phyloP scores from a whole-genome alignment of 345 rosid species.

The Aquilaria malaccensis region DNA sequence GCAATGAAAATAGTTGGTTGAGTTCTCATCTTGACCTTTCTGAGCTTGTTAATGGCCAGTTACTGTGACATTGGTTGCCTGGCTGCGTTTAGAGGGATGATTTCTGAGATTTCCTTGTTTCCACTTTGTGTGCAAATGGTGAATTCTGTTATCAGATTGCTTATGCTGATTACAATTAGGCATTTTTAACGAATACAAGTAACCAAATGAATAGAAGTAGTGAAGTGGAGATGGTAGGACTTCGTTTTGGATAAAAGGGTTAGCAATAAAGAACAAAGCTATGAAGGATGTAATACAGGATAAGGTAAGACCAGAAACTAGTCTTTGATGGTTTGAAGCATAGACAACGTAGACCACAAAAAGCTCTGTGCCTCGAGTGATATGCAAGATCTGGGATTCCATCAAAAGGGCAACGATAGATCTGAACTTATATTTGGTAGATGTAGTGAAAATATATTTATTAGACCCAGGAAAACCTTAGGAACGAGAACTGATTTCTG shows the following conservation, averaged over 20 bases:
- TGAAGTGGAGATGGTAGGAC: too few species aligned
- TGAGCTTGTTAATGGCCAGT: not conserved
- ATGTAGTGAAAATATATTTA: slow-evolving; percentile 6
- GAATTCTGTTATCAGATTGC: not conserved
- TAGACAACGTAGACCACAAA: too few species aligned
- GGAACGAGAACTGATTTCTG: too few species aligned
- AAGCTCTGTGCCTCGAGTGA: not conserved
- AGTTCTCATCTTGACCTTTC: not conserved
- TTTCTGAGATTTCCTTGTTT: not conserved
- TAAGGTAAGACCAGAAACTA: too few species aligned
- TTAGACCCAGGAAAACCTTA: slow-evolving; percentile 1
- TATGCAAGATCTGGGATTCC: slow-evolving; percentile 1
- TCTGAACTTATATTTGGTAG: not conserved
- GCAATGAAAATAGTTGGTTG: slow-evolving; percentile 7
- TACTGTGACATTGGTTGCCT: not conserved
- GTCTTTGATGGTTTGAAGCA: too few species aligned
- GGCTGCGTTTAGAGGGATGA: not conserved
- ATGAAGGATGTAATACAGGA: too few species aligned
- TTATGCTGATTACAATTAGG: too few species aligned
- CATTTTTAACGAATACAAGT: too few species aligned
- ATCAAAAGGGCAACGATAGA: not conserved
- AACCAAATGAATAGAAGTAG: too few species aligned
- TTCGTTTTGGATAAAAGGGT: too few species aligned
- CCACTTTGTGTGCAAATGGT: not conserved
- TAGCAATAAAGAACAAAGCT: too few species aligned